phyloP scores from a whole-genome alignment of 2,329 filamentous ascomycete genomes.

The Metarhizium rileyi region DNA sequence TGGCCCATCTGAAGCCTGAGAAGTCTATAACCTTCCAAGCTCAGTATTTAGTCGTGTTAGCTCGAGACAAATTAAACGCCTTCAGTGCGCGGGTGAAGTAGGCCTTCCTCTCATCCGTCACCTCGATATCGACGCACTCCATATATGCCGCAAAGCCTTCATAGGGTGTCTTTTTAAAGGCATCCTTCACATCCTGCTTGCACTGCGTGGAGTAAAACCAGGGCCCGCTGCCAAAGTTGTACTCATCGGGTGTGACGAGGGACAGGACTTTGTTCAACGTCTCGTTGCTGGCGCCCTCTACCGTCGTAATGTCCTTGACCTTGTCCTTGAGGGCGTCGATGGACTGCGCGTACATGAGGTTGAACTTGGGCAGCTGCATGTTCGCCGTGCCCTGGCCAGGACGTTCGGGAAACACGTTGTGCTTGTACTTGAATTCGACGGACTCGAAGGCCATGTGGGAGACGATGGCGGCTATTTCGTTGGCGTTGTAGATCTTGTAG shows the following conservation, averaged over 20 bases:
- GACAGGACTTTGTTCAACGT: conserved; percentile 31
- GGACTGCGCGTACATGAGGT: conserved; percentile 36
- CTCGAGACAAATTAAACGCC: conserved; percentile 30
- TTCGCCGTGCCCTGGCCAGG: conserved; percentile 62
- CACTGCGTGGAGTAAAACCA: conserved; percentile 44
- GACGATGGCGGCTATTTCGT: conserved; percentile 60
- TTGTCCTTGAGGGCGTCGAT: conserved; percentile 28
- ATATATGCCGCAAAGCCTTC: conserved; percentile 36
- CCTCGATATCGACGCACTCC: conserved; percentile 32
- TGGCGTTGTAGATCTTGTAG: conserved; percentile 44
- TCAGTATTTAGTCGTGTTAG: no score
- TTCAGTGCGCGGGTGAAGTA: conserved; percentile 38
- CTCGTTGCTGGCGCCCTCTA: conserved; percentile 18
- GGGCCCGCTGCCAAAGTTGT: conserved; percentile 43
- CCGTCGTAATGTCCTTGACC: conserved; percentile 18
- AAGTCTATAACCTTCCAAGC: no score
- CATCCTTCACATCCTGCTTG: conserved; percentile 17
- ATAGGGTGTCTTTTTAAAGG: conserved; percentile 28
- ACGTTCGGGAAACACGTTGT: conserved; percentile 46
- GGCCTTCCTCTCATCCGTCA: conserved; percentile 22
- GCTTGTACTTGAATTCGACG: conserved; percentile 59
- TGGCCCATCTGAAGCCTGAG: no score
- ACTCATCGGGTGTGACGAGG: conserved; percentile 36
- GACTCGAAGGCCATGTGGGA: conserved; percentile 65
- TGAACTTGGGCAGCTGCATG: conserved; percentile 39